phyloP scores from a whole-genome alignment of 805 yeast genomes.

The Candida multigemmis region DNA sequence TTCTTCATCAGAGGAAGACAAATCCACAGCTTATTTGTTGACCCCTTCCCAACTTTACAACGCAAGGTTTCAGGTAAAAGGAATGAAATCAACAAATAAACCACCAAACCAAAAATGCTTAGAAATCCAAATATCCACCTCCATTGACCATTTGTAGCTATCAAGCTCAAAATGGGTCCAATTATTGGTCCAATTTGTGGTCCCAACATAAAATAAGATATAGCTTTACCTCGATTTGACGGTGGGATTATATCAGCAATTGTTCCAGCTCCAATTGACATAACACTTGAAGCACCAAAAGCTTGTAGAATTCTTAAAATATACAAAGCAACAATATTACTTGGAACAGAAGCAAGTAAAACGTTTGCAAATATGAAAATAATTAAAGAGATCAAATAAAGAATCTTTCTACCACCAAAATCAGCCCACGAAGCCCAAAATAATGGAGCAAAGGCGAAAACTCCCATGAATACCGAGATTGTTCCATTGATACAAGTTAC shows the following conservation, averaged over 20 bases:
- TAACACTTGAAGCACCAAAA: constrained; percentile 26
- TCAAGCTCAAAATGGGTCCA: constrained; percentile 24
- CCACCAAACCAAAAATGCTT: constrained; percentile 15
- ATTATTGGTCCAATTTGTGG: constrained; percentile 30
- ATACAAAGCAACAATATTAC: constrained; percentile 18
- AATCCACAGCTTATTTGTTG: constrained; percentile 10
- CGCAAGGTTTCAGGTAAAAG: constrained; percentile 33
- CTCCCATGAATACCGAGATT: constrained; percentile 48
- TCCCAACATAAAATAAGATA: constrained; percentile 27
- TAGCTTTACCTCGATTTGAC: constrained; percentile 17
- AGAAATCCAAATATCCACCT: constrained; percentile 25
- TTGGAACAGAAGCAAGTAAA: constrained; percentile 20
- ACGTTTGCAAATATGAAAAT: constrained; percentile 18
- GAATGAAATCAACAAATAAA: constrained; percentile 14
- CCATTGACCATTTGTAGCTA: constrained; percentile 19
- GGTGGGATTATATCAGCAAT: constrained; percentile 24
- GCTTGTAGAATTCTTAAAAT: constrained; percentile 25
- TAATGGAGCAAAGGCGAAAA: constrained; percentile 47
- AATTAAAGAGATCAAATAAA: constrained; percentile 16
- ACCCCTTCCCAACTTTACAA: constrained; percentile 27
- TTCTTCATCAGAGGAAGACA: constrained; percentile 23
- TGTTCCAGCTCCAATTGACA: constrained; percentile 28
- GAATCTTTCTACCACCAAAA: constrained; percentile 34
- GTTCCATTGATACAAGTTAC: constrained; percentile 43
- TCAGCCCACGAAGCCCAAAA: constrained; percentile 52